Base-by-base conservation (phyloP, 2,329 filamentous ascomycete species). In the Aspergillus sp. region DNA sequence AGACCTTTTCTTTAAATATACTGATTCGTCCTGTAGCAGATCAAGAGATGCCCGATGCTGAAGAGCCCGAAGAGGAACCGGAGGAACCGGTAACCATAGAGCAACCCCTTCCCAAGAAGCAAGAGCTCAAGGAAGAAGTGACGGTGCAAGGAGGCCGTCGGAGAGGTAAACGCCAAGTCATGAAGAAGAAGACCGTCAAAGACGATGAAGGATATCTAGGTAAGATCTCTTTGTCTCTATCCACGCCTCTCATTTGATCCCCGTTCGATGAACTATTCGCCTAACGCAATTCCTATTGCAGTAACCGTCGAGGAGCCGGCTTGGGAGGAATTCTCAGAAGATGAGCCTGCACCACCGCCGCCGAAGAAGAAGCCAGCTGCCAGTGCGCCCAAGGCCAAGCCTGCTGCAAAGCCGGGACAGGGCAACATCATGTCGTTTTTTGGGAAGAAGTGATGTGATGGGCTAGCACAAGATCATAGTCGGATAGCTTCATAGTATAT, bases 371-470 rank as follows among this genome's bases (percentile, higher is more conserved):
- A 72, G 26, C 64, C 70, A 4, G 62, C 65, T 62, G 41, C 80
- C 33, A 60, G 57, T 48, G 62, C 62, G 9, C 48, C 62, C n/a
- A 64, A 73, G 27, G 82, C 78, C 57, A 85, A 83, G 61, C 58
- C 70, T 19, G 69, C 69, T 1, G 70, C 73, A 1, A 87, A 88
- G 61, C 67, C 69, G 27, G 63, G 65, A 29, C 67, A 69, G 50
- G 88, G 89, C 3, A 94, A 76, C 63, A 94, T 95, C 61, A 94
- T 90, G 84, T 88, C 84, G 1, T 95, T 95, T 69, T 95, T 95
- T 66, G 77, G 78, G 38, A 95, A 94, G 73, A 93, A 89, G 60
- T 86, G 61, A 59, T 36, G 19, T 19, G 19, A 4, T 36, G 34
- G 2, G 19, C 19, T 19, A 19, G 19, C 19, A 19, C 19, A 19